Base-by-base conservation (phyloP, 2,329 filamentous ascomycete genomes). In the Corniculantispora saksenae region DNA sequence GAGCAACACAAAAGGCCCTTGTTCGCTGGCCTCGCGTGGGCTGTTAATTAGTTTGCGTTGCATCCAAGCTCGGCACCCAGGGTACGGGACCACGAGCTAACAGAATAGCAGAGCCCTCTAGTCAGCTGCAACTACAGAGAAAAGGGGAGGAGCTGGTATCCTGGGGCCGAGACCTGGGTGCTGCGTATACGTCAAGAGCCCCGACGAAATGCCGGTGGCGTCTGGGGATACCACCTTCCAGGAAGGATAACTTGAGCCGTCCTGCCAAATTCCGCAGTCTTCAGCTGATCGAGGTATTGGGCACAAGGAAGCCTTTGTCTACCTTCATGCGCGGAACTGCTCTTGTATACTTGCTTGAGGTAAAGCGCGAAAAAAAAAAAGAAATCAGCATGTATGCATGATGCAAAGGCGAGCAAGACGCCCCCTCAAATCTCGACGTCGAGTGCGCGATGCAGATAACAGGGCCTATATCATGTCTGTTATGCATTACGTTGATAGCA, bases 181-280 rank as follows among this genome's bases (percentile, higher is more conserved):
- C n/a, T n/a, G n/a, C n/a, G 25, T n/a, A 29, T 23, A 48, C 17
- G 15, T 29, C 10, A 23, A 15, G 17, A 1, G 13, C 3, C 29
- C 58, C 19, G 48, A 8, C 15, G 47, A 50, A 38, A 55, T 38
- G 59, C 50, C 50, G 50, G 35, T 55, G 38, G 50, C 21, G 21
- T 38, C 10, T 7, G 6, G 21, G 27, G 19, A 35, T 62, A 47
- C 35, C 51, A 54, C 51, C 60, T 55, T 54, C 60, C 60, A 13
- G 60, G 50, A 62, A 53, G 9, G 60, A 54, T 6, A 21, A 27
- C 12, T 25, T 15, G 25, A n/a, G 21, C 21, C 25, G 60, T 23
- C 60, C 60, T 62, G 35, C 60, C 50, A 17, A 38, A 62, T 62
- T 35, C 50, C 55, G 60, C 38, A 55, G 60, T 62, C 9, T 25